A percentile compares a stretch with the other conserved stretches of the same genome.
Evolutionary conservation across 805 yeast genomes (phyloP).

Genomic region (Schwanniomyces yamadae): DNA sequence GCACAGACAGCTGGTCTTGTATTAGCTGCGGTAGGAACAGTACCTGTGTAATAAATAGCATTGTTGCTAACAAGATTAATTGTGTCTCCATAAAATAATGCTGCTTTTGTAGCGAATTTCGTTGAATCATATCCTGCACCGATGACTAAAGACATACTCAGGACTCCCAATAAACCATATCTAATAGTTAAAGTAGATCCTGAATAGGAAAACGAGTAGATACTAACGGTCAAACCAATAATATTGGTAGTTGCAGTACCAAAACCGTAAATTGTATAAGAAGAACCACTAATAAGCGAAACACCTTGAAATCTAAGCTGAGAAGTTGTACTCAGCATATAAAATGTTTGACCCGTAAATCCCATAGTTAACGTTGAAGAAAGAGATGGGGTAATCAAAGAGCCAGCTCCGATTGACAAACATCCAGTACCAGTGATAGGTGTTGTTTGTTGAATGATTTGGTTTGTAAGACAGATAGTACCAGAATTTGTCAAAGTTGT

Average conservation of each 20-base stretch:
- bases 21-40: neutral
- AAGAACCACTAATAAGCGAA: neutral
- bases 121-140: neutral
- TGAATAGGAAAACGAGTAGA: neutral
- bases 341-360: neutral
- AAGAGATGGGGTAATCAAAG: neutral
- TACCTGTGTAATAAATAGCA: neutral
- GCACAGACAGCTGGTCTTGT: neutral
- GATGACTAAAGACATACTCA: too few species aligned
- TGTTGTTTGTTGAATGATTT: conserved; percentile 19
- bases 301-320: neutral
- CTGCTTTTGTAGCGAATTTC: neutral
- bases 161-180: too few species aligned
- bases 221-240: neutral
- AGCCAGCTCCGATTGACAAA: conserved; percentile 13
- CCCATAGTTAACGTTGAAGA: neutral
- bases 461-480: conserved; percentile 23
- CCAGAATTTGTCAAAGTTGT: conserved; percentile 20
- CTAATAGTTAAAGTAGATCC: neutral
- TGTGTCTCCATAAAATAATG: neutral
- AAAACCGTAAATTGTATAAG: neutral
- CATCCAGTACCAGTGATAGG: conserved; percentile 27
- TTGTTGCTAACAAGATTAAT: too few species aligned
- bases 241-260: neutral
- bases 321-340: neutral